Evolutionary conservation across 2,329 filamentous ascomycete species (phyloP).

Genomic region (Tympanopsis confertula): DNA sequence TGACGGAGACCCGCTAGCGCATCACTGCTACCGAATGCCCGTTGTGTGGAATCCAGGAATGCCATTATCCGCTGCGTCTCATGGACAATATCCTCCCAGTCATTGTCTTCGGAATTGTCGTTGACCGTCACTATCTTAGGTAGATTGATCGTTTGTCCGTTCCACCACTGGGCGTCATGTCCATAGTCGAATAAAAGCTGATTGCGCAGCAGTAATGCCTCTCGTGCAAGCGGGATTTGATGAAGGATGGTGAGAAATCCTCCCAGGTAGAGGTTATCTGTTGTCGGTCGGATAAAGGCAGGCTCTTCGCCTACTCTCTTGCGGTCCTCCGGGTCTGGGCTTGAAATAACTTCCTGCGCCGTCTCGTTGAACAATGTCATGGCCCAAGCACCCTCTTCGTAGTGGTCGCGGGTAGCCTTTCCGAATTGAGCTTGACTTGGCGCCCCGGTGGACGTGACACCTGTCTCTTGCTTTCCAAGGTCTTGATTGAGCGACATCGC

Average conservation of each 20-base stretch:
- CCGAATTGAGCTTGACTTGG: conserved; percentile 35
- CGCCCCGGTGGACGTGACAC: conserved; percentile 24
- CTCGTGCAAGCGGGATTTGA: conserved; percentile 43
- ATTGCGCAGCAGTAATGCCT: conserved; percentile 38
- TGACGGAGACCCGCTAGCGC: conserved; percentile 29
- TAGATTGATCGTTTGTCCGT: conserved; percentile 35
- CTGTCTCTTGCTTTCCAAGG: conserved; percentile 38
- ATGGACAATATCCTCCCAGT: conserved; percentile 32
- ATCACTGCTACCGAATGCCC: conserved; percentile 45
- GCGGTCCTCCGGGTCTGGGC: conserved; percentile 35
- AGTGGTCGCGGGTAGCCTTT: conserved; percentile 38
- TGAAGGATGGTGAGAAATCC: conserved; percentile 50
- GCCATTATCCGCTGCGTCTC: conserved; percentile 51
- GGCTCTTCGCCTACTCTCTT: conserved; percentile 34
- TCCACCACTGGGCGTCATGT: conserved; percentile 49
- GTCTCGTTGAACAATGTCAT: conserved; percentile 34
- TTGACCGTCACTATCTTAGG: conserved; percentile 34
- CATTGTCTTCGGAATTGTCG: conserved; percentile 16
- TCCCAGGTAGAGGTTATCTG: conserved; percentile 38
- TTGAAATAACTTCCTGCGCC: conserved; percentile 38
- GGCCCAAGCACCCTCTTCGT: conserved; percentile 41
- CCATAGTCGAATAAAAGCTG: conserved; percentile 36
- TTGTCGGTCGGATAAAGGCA: conserved; percentile 42
- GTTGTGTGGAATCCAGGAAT: conserved; percentile 42
- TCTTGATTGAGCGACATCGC: conserved; percentile 28